Base-by-base conservation (phyloP, 805 yeast genomes). In the Myxozyma nipponensis region DNA sequence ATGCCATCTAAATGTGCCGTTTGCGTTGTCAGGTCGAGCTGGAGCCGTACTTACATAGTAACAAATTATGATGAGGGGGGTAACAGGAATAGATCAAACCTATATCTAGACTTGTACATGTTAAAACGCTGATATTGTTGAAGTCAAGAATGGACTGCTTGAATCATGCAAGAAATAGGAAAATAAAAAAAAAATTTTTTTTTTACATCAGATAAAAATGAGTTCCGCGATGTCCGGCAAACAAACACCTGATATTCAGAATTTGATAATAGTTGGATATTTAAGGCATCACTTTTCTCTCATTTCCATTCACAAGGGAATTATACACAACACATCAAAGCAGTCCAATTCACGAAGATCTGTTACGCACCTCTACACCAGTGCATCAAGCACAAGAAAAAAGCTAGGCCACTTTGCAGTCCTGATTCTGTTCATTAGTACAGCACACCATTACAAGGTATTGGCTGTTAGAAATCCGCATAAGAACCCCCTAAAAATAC, bases 251-350 rank as follows among this genome's bases (percentile, higher is more conserved):
- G n/a, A n/a, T n/a, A n/a, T 32, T 52, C 46, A 52, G 56, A 49
- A 44, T 52, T 52, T 45, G 54, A 52, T 49, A 52, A 54, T 49
- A 52, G 32, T 36, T 37, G 22, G 15, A 26, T 28, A 34, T 44
- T 42, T 41, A 7, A 35, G 22, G 24, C 50, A 49, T 42, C 50
- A 45, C 32, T 15, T 10, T n/a, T 23, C 6, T n/a, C 17, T 18
- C 23, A n/a, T 30, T 22, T 3, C 15, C 46, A 5, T 32, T 26
- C 24, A 10, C 35, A 38, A 28, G 15, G 17, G 6, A 22, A 34
- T 17, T n/a, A n/a, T n/a, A n/a, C n/a, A n/a, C n/a, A n/a, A n/a
- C n/a, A n/a, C n/a, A n/a, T n/a, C n/a, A n/a, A n/a, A n/a, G n/a
- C n/a, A n/a, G n/a, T n/a, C n/a, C n/a, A n/a, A n/a, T n/a, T n/a